Conservation (phyloP, 2,329 filamentous ascomycete genomes). For the Apiospora phragmitis region DNA sequence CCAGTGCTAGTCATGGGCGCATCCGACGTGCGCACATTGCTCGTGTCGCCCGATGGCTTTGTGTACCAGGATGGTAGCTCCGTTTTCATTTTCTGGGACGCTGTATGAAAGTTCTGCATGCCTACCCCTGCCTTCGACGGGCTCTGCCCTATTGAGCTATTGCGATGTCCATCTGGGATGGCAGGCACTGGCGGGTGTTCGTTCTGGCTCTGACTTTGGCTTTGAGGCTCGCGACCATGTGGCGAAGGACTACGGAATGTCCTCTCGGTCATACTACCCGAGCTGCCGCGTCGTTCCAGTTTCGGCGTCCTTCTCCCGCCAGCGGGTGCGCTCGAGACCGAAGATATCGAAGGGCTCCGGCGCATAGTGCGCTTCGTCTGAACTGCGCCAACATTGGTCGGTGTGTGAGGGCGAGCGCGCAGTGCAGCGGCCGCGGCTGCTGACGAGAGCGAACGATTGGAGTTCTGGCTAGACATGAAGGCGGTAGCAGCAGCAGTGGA, state of each 20-base stretch:
- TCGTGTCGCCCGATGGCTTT: conserved; percentile 43
- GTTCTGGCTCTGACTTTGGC: conserved; percentile 37
- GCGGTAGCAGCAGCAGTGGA: conserved; percentile 80
- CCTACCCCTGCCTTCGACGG: conserved; percentile 36
- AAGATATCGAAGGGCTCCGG: conserved; percentile 71
- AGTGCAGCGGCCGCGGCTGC: conserved; percentile 87
- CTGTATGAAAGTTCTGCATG: conserved; percentile 51
- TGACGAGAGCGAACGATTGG: conserved; percentile 70
- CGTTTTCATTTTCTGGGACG: conserved; percentile 51
- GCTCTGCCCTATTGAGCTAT: conserved; percentile 18
- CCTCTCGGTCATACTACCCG: conserved; percentile 82
- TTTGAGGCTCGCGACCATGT: conserved; percentile 42
- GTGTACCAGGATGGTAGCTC: conserved; percentile 51
- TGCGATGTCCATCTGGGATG: conserved; percentile 52
- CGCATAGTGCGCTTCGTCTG: conserved; percentile 84
- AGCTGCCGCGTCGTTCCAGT: conserved; percentile 68
- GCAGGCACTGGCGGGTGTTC: conserved; percentile 74
- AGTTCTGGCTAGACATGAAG: conserved; percentile 62
- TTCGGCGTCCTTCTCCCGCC: conserved; percentile 41
- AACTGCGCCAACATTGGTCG: conserved; percentile 77
- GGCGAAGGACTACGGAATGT: conserved; percentile 82
- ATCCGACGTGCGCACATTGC: conserved; percentile 47
- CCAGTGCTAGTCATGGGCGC: conserved; percentile 38
- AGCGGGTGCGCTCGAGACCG: conserved; percentile 51
- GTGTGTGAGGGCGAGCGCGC: conserved; percentile 73